Base-by-base conservation (phyloP, 495 filamentous ascomycete genomes). In the Penicillium canescens region DNA sequence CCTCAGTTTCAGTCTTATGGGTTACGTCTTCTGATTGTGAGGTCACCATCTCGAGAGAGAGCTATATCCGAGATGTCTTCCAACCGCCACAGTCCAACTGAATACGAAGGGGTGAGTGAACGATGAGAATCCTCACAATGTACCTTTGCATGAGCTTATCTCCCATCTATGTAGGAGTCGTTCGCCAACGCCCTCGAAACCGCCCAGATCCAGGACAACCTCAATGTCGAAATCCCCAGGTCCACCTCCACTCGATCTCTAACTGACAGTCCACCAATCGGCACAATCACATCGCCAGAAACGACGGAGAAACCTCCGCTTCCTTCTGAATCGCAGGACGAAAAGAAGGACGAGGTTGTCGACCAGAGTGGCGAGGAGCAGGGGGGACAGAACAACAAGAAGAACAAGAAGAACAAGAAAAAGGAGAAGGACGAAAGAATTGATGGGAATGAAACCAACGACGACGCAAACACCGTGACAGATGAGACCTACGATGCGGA, bases 141-240 rank as follows among this genome's bases (percentile, higher is more conserved):
- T 20, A 12, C 23, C 13, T 51, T 24, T 20, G 21, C n/a, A 36
- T 7, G 42, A 53, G 57, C 60, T 66, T 28, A 60, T 37, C n/a
- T 8, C 0, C 11, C 23, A 12, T 16, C 12, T 35, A 10, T 31
- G 9, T 69, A 91, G 88, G 89, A 92, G 53, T 83, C 84, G 18
- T 92, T 91, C 51, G 87, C 91, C 65, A 88, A 93, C 73, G 87
- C 87, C 52, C 74, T 82, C 58, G 88, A 90, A 70, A 77, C 63
- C 28, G 54, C 71, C 59, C 50, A 48, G 34, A 55, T 56, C 55
- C 58, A 72, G 46, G 54, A 64, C 13, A 64, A 63, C 43, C 68
- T 70, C 31, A 64, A 67, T 41, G 60, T 70, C 42, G 58, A 64
- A 18, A 69, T 75, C 20, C 73, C 73, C 55, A 57, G 66, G 52